phyloP scores from a whole-genome alignment of 108 stramenopile genomes.

The Nitzschia sp. region DNA sequence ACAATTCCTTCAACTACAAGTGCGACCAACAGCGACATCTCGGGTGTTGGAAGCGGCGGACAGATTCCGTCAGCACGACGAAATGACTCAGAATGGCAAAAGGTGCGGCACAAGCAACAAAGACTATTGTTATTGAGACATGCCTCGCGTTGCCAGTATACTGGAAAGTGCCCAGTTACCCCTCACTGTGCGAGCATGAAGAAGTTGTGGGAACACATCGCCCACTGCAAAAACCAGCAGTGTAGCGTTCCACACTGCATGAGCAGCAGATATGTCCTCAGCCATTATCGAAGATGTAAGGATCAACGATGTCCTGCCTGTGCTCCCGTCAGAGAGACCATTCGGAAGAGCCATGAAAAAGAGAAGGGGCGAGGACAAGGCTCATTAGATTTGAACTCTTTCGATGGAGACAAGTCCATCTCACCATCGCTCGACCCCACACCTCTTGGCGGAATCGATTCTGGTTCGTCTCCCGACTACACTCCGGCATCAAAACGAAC shows the following conservation, averaged over 20 bases:
- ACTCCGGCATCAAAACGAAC: neutral
- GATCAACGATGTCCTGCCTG: constrained; percentile 91
- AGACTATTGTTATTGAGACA: constrained; percentile 94
- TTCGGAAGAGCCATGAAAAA: constrained; percentile 67
- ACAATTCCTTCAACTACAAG: too few species aligned
- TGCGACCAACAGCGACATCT: too few species aligned
- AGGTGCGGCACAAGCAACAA: constrained; percentile 96
- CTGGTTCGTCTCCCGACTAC: constrained; percentile 8
- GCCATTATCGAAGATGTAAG: constrained; percentile 97
- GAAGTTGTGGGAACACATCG: constrained; percentile 97
- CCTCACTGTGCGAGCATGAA: constrained; percentile 99
- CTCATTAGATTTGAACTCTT: constrained; percentile 1
- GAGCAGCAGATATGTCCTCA: constrained; percentile 96
- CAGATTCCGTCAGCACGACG: constrained; percentile 5
- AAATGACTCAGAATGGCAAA: constrained; percentile 68
- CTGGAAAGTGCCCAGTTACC: constrained; percentile 85
- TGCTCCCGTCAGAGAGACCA: constrained; percentile 94
- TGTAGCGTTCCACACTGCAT: constrained; percentile 96
- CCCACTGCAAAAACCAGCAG: constrained; percentile 92
- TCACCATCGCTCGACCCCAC: neutral
- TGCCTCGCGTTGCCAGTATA: constrained; percentile 92
- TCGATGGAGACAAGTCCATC: constrained; percentile 2
- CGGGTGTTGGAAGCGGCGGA: neutral
- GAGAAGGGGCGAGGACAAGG: constrained; percentile 21
- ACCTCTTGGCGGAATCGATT: neutral